Conservation (phyloP, 2,329 filamentous ascomycete species). For the Mycosphaerella sp. region DNA sequence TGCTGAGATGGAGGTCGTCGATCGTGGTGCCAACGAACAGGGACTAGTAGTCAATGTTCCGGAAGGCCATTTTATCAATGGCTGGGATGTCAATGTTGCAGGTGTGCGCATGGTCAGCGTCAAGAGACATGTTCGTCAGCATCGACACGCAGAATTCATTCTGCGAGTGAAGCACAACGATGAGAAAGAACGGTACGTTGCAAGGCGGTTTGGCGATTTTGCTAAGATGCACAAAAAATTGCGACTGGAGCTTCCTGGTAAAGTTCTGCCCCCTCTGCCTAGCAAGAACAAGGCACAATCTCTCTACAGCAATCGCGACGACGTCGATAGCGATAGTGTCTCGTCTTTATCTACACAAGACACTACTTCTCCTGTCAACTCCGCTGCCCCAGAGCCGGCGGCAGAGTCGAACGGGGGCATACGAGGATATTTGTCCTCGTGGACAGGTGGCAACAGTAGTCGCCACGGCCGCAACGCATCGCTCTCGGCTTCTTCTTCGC, state of each 20-base stretch:
- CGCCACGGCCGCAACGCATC: conserved; percentile 41
- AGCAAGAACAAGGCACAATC: conserved; percentile 84
- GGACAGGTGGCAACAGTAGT: conserved; percentile 30
- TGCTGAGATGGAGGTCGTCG: conserved; percentile 93
- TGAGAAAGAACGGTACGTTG: conserved; percentile 70
- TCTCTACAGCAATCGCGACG: conserved; percentile 50
- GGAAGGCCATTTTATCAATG: conserved; percentile 86
- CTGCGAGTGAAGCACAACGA: conserved; percentile 75
- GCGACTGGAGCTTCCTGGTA: conserved; percentile 80
- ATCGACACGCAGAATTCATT: conserved; percentile 91
- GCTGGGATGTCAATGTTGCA: conserved; percentile 95
- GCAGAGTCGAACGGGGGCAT: conserved; percentile 35
- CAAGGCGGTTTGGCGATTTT: conserved; percentile 85
- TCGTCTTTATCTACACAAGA: conserved; percentile 71
- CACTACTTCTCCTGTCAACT: conserved; percentile 29
- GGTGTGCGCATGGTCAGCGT: conserved; percentile 74
- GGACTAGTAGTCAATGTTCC: conserved; percentile 81
- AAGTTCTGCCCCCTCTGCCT: conserved; percentile 77
- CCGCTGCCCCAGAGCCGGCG: conserved; percentile 12
- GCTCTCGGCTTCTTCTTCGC: conserved; percentile 28
- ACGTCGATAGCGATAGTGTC: conserved; percentile 69
- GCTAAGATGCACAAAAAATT: conserved; percentile 69
- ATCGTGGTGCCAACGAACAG: conserved; percentile 84
- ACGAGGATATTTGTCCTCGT: conserved; percentile 40
- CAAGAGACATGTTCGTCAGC: conserved; percentile 81